These are phyloP conservation scores for Botrytis tulipae DNA, from an alignment of 2,329 filamentous ascomycete species.

Conservation along the genomic window DNA sequence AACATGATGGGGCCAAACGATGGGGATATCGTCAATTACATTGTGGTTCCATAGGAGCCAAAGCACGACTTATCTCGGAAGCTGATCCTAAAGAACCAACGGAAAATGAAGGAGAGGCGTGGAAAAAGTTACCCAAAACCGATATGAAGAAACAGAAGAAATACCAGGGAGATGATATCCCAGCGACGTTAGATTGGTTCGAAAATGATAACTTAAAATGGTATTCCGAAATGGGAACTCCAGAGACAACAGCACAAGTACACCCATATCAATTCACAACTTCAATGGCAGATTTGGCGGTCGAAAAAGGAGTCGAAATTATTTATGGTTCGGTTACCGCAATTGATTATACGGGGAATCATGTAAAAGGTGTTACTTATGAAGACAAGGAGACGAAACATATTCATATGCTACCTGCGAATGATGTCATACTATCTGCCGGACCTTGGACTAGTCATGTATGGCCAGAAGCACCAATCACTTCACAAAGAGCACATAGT, in stretches of 20 bases:
- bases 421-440: slow-evolving; percentile 42
- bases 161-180: slow-evolving; percentile 59
- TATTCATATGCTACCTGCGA: slow-evolving; percentile 52
- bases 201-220: slow-evolving; percentile 61
- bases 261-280: slow-evolving; percentile 91
- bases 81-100: not conserved
- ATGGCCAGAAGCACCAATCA: slow-evolving; percentile 56
- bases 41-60: slow-evolving; percentile 54
- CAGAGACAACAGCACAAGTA: slow-evolving; percentile 83
- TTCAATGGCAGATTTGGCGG: slow-evolving; percentile 73
- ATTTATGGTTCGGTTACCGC: slow-evolving; percentile 65
- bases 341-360: slow-evolving; percentile 59
- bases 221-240: slow-evolving; percentile 83
- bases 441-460: slow-evolving; percentile 63
- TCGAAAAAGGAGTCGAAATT: slow-evolving; percentile 66
- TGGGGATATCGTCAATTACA: slow-evolving; percentile 86
- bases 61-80: slow-evolving; percentile 27
- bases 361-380: slow-evolving; percentile 68
- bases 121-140: slow-evolving; percentile 63
- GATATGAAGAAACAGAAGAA: slow-evolving; percentile 45
- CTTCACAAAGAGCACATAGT: slow-evolving; percentile 61
- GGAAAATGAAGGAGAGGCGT: slow-evolving; percentile 35
- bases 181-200: slow-evolving; percentile 82
- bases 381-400: slow-evolving; percentile 50
- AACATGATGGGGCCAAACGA: slow-evolving; percentile 71